Percentiles rank a stretch among this genome's conserved stretches.
Conservation (phyloP, 1,284 basidiomycete genomes). For the Ustilago bromivora region DNA sequence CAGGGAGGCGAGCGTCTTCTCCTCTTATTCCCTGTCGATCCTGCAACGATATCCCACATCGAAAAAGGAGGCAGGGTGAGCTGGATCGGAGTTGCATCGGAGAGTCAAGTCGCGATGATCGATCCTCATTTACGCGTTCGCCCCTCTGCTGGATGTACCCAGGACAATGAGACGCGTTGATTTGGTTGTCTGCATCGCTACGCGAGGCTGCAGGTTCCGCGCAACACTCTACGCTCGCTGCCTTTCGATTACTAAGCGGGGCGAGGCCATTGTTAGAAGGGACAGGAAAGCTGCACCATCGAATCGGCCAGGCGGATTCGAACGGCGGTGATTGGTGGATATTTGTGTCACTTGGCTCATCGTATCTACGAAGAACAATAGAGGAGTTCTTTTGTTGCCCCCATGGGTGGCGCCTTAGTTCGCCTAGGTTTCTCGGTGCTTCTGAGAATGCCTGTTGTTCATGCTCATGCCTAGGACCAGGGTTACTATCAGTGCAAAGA, state of each 20-base stretch:
- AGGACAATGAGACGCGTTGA: slow-evolving; percentile 2
- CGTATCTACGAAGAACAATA: not conserved
- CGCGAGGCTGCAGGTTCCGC: slow-evolving; percentile 1
- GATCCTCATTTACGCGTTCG: slow-evolving; percentile 25
- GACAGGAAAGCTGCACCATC: not conserved
- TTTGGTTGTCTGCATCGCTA: not conserved
- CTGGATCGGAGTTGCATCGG: slow-evolving; percentile 15
- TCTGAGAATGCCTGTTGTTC: not conserved
- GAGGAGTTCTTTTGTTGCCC: not conserved
- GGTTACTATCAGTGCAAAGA: not conserved
- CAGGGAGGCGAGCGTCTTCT: not conserved
- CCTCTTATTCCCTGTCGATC: not conserved
- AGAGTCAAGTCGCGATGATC: slow-evolving; percentile 15
- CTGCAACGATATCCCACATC: not conserved
- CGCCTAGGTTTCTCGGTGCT: not conserved
- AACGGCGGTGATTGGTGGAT: not conserved
- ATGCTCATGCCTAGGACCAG: not conserved
- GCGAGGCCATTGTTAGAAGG: too few species aligned
- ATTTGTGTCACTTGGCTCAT: slow-evolving; percentile 5
- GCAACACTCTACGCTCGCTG: not conserved
- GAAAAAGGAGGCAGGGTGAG: not conserved
- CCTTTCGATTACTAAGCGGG: not conserved
- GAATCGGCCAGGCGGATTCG: slow-evolving; percentile 4
- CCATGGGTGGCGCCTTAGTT: not conserved
- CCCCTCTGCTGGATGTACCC: slow-evolving; percentile 15